Evolutionary conservation across 2,329 filamentous ascomycete species (phyloP), one percentile per base, ranked within the genome.

Genomic region (Diaporthe sp.): DNA sequence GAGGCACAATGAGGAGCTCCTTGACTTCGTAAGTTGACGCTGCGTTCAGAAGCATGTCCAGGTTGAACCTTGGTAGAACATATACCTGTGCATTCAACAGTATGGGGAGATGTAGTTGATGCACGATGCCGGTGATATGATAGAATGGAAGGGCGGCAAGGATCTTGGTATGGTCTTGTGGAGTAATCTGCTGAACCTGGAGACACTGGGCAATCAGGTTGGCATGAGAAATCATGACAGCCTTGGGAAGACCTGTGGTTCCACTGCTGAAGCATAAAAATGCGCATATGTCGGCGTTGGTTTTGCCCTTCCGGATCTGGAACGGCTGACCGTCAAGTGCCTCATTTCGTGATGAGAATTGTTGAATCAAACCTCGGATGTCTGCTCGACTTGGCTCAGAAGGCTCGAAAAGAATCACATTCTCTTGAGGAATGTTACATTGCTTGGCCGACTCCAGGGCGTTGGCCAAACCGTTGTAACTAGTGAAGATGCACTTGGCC

Each of bases 51-150:
- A 92, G 90, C 35, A 81, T 80, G 54, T 87, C 83, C 86, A 92
- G 90, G 25, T 87, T 90, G 82, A 93, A 94, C 8, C 86, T 81
- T 0, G 91, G 89, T 2, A 93, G 85, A 86, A 93, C 91, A 79
- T 90, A 87, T 38, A 93, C 90, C 77, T 92, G 87, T 19, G 89
- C 90, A 78, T 93, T 93, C 54, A 92, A 83, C 9, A 90, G 81
- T 42, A 93, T 81, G 0, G 92, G 91, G 0, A 93, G 84, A 79
- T 93, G 90, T 74, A 93, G 86, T 47, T 89, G 85, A 78, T 92
- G 90, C 7, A 92, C 88, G 3, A 93, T 85, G 2, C 91, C 91
- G 1, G 90, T 91, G 78, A 91, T 92, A 81, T 92, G 90, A 81
- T 91, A 92, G 55, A 90, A 84, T 0, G 90, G 90, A 17, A 92